Conservation (phyloP, 1,139 yeast genomes). For the Meyerozyma elateridarum region DNA sequence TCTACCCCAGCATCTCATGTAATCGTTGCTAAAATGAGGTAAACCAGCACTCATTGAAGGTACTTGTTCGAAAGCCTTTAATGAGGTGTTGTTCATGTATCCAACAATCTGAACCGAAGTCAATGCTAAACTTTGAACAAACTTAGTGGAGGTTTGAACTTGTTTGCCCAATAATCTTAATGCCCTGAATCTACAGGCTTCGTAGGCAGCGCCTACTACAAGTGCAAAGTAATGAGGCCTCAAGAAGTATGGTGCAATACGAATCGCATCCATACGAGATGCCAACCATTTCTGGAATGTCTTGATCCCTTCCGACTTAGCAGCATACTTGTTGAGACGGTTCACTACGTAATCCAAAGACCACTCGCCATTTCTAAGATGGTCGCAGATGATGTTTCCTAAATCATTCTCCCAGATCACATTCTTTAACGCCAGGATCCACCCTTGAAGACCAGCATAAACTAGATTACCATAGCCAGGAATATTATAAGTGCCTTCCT, state of each 20-base stretch:
- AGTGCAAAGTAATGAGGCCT: constrained; percentile 85
- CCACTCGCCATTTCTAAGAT: constrained; percentile 83
- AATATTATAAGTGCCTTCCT: constrained; percentile 65
- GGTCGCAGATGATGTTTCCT: constrained; percentile 78
- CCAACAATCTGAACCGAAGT: constrained; percentile 90
- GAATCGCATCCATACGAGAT: constrained; percentile 60
- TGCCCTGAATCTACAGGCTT: constrained; percentile 69
- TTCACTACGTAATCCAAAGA: constrained; percentile 73
- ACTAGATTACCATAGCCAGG: constrained; percentile 71
- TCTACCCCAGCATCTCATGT: constrained; percentile 98
- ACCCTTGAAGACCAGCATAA: constrained; percentile 92
- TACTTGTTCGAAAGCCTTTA: constrained; percentile 56
- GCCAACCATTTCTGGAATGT: constrained; percentile 66
- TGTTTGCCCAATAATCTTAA: constrained; percentile 50
- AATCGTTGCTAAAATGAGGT: constrained; percentile 86
- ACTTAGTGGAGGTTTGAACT: constrained; percentile 60
- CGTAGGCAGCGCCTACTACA: constrained; percentile 74
- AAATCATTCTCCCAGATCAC: constrained; percentile 69
- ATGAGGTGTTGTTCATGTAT: constrained; percentile 65
- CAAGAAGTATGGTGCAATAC: constrained; percentile 68
- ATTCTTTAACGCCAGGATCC: constrained; percentile 66
- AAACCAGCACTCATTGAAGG: constrained; percentile 93
- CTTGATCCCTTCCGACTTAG: constrained; percentile 39
- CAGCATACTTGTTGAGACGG: constrained; percentile 55
- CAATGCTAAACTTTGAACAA: constrained; percentile 75